Evolutionary conservation across 2,329 filamentous ascomycete genomes (phyloP), one percentile per base, ranked within the genome.

Genomic region (Colletotrichum incanum): DNA sequence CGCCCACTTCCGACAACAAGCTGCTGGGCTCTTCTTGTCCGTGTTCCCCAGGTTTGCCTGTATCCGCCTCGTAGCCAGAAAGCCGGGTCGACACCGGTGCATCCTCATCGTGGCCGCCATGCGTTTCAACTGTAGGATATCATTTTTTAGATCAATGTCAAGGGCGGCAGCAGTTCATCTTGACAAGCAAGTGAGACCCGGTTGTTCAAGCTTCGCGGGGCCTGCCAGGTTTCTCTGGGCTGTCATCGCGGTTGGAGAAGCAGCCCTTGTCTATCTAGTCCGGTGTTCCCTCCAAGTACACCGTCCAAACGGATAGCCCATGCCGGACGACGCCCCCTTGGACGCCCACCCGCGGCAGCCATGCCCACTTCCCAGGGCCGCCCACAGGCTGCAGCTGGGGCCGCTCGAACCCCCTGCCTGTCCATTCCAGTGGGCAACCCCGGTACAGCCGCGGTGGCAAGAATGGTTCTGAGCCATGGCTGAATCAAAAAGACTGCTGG

Each of bases 161-260:
- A 64, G 66, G 71, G 55, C 62, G 52, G 55, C 61, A 58, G 65
- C 50, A 50, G 61, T 71, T 71, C 47, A 41, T 65, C 67, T 47
- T 39, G 67, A 70, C 39, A 45, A 47, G 26, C 49, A 39, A 23
- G 61, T 54, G 67, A 73, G 71, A 67, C 62, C 61, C 60, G 31
- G 56, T 66, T 58, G 71, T 55, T 71, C 71, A 73, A 73, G 67
- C 71, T 71, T 67, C 71, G 71, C 50, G 71, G 71, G 71, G 71
- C 58, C 62, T 66, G 67, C 71, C 61, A 71, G 67, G 61, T 67
- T 71, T 58, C 60, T 58, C 34, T 64, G 62, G 71, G 43, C 39
- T 71, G 67, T 67, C 71, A 62, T 16, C 18, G 26, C 43, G 43
- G 45, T 65, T 62, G 58, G 55, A 49, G 71, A 66, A 65, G 52